Evolutionary conservation across 2,329 filamentous ascomycete genomes (phyloP).

Genomic region (Nectriaceae sp.): DNA sequence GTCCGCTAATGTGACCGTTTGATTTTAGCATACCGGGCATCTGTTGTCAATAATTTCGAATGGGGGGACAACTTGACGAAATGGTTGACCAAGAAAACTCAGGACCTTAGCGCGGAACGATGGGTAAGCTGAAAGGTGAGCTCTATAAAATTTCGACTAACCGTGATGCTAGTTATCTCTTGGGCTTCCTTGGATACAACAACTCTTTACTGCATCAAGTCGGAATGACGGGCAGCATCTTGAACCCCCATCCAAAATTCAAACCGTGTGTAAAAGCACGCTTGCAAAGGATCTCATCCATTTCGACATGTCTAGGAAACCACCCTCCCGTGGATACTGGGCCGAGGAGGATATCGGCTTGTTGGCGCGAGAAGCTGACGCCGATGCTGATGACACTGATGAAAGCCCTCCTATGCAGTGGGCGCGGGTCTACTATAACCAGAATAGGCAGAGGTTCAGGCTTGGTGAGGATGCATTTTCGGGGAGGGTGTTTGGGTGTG

Average conservation of each 20-base stretch:
- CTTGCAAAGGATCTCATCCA: slow-evolving; percentile 18
- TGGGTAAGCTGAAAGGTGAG: too few species aligned
- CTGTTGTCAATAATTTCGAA: slow-evolving; percentile 20
- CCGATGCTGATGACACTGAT: slow-evolving; percentile 12
- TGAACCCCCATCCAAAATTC: slow-evolving; percentile 8
- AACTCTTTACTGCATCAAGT: slow-evolving; percentile 15
- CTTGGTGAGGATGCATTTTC: slow-evolving; percentile 17
- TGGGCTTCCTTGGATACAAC: too few species aligned
- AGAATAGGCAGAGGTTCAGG: slow-evolving; percentile 14
- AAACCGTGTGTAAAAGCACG: slow-evolving; percentile 8
- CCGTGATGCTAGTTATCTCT: too few species aligned
- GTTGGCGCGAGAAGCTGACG: slow-evolving; percentile 17
- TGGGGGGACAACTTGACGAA: too few species aligned
- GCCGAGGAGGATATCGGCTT: slow-evolving; percentile 18
- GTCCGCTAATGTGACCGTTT: slow-evolving; percentile 23
- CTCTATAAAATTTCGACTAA: too few species aligned
- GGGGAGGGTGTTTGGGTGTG: slow-evolving; percentile 21
- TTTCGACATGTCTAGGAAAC: slow-evolving; percentile 15
- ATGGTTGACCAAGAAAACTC: too few species aligned
- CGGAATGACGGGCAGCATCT: slow-evolving; percentile 24
- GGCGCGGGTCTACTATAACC: slow-evolving; percentile 19
- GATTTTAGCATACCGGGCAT: slow-evolving; percentile 20
- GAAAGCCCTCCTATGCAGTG: slow-evolving; percentile 19
- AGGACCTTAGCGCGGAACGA: too few species aligned
- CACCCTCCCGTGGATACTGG: slow-evolving; percentile 9